Evolutionary conservation across 2,329 filamentous ascomycete species (phyloP).

Genomic region (Xylaria sp.): DNA sequence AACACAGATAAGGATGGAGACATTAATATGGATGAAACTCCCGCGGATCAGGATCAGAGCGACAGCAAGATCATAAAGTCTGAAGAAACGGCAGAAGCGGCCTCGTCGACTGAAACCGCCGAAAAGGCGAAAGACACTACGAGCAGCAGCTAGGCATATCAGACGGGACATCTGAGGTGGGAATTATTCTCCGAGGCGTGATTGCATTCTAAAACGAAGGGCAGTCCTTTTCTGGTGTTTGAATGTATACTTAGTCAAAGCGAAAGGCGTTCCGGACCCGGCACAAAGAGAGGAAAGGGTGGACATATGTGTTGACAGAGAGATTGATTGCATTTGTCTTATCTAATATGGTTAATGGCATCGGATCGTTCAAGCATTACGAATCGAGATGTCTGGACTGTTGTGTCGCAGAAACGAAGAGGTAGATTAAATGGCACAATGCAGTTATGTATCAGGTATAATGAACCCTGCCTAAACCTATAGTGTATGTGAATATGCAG

Average conservation of each 20-base stretch:
- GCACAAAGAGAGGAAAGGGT: constrained; percentile 27
- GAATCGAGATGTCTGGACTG: background rate
- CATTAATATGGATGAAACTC: constrained; percentile 61
- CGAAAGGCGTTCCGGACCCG: constrained; percentile 41
- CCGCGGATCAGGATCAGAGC: constrained; percentile 53
- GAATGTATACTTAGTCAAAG: constrained; percentile 36
- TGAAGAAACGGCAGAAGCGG: constrained; percentile 34
- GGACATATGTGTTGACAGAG: constrained; percentile 24
- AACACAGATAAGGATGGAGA: constrained; percentile 62
- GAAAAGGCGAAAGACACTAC: constrained; percentile 35
- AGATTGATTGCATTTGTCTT: constrained; percentile 4
- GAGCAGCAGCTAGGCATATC: constrained; percentile 28
- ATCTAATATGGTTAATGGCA: constrained; percentile 10
- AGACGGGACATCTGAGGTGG: background rate
- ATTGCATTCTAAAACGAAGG: constrained; percentile 29
- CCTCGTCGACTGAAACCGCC: constrained; percentile 25
- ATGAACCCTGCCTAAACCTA: background rate
- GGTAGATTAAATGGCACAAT: background rate
- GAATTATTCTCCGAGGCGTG: constrained; percentile 19
- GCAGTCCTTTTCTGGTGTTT: constrained; percentile 32
- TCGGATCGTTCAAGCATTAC: background rate
- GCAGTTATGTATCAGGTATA: background rate
- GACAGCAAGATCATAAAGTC: constrained; percentile 45
- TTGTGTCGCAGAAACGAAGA: background rate
- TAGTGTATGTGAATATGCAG: too few species aligned